A percentile compares a stretch with the other conserved stretches of the same genome.
These are phyloP conservation scores for Camellia lanceoleosa DNA, from an alignment of 148 eudicot species.

Conservation along the genomic window DNA sequence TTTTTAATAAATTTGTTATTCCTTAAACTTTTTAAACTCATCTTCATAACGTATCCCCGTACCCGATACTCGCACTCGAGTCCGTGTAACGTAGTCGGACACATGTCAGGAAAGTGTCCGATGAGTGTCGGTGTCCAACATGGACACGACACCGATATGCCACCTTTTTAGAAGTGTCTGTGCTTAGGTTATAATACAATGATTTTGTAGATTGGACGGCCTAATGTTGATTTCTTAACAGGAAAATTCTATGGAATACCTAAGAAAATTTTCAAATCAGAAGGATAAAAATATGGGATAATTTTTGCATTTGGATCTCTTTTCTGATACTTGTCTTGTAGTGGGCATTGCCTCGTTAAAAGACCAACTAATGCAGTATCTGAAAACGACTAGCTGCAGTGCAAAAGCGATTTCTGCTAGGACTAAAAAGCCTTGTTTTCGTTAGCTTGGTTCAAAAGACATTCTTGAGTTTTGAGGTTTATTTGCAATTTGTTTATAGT, in stretches of 20 bases:
- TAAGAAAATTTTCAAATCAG: background rate
- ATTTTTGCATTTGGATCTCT: too few relatives aligned
- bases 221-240: background rate
- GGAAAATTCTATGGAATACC: background rate
- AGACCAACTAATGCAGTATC: background rate
- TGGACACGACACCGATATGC: too few relatives aligned
- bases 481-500: background rate
- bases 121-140: too few relatives aligned
- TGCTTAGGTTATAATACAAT: background rate
- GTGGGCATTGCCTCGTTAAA: background rate
- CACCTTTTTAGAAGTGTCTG: too few relatives aligned
- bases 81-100: too few relatives aligned
- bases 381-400: background rate
- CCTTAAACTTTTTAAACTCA: too few relatives aligned
- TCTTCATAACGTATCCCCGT: too few relatives aligned
- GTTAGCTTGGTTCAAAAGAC: background rate
- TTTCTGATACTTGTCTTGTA: too few relatives aligned
- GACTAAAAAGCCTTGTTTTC: background rate
- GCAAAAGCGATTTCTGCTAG: background rate
- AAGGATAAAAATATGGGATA: too few relatives aligned
- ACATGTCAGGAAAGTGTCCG: too few relatives aligned
- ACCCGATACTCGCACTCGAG: too few relatives aligned
- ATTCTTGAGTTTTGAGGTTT: background rate
- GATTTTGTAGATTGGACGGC: background rate
- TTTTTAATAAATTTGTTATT: too few relatives aligned